Conservation (phyloP, 192 early-diverging fungal genomes). For the Phycomyces nitens region DNA sequence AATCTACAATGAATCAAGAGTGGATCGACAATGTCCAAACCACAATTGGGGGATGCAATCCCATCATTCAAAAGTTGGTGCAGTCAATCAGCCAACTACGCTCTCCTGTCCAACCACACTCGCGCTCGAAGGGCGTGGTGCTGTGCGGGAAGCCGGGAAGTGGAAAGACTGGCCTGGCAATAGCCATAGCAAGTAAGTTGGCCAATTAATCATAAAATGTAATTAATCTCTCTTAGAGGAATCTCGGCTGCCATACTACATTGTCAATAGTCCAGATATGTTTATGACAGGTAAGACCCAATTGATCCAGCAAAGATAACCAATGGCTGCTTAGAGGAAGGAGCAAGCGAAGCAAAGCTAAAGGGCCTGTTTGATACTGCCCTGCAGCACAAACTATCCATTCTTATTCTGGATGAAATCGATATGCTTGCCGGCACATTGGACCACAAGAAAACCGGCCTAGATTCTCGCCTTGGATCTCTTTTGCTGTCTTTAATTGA, state of each 20-base stretch:
- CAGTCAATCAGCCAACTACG: not conserved
- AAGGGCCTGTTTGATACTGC: slow-evolving; percentile 34
- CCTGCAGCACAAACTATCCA: slow-evolving; percentile 30
- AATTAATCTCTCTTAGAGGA: too few relatives aligned
- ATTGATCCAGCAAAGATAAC: not conserved
- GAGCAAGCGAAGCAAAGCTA: slow-evolving; percentile 50
- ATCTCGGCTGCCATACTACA: slow-evolving; percentile 9
- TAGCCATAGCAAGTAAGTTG: slow-evolving; percentile 32
- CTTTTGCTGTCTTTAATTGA: slow-evolving; percentile 30
- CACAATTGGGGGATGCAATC: not conserved
- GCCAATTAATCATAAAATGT: too few relatives aligned
- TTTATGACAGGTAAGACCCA: slow-evolving; percentile 12
- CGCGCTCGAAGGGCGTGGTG: slow-evolving; percentile 37
- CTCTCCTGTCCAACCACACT: not conserved
- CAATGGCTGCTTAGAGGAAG: slow-evolving; percentile 41
- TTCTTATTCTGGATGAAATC: slow-evolving; percentile 55
- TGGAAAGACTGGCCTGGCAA: slow-evolving; percentile 49
- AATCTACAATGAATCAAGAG: not conserved
- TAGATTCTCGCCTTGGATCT: slow-evolving; percentile 11
- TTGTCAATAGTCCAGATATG: slow-evolving; percentile 19
- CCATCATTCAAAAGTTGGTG: not conserved
- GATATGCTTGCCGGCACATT: slow-evolving; percentile 47
- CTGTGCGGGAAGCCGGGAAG: slow-evolving; percentile 50
- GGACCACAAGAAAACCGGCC: slow-evolving; percentile 34
- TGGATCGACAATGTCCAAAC: not conserved